Base-by-base conservation (phyloP, 148 eudicot genomes). In the Chenopodium formosanum region DNA sequence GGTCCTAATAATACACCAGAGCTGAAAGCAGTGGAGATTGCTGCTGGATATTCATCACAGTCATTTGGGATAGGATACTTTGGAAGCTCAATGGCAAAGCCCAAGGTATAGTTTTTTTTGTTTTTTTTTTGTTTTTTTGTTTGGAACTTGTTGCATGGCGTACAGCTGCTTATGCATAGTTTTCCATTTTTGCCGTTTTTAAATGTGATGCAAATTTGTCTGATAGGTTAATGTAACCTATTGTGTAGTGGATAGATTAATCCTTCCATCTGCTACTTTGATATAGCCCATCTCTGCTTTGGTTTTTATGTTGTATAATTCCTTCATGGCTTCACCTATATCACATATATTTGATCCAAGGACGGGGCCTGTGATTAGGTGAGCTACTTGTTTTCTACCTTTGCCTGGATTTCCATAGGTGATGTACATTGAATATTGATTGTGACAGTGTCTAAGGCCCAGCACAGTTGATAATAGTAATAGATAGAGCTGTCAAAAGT, bases 31-130 rank as follows among this genome's bases (percentile, higher is more conserved):
- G 91, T 94, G 72, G 98, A 97, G 87, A 90, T 97, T 84, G 98
- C 89, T 25, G 98, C 99, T 83, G 93, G 86, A 67, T 97, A 86
- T 83, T 89, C 95, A 78, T 88, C 97, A 80, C 83, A 52, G 23
- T 97, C 99, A 37, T 92, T 94, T 85, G 99, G 98, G 77, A 75
- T 94, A 80, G 98, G 99, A 48, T 97, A 97, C 88, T 94, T 85
- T 80, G 97, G 92, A 48, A 91, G 91, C 88, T 89, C 90, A 32
- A 94, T 97, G 99, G 84, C 83, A 83, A 90, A 85, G 76, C 99
- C 99, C 22, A 94, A 94, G 99, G 98, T 97, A 90, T 40, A 8
- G 1, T 4, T 14, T 74, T 50, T 5, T 11, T 44, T 37, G n/a
- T n/a, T 6, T 37, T 37, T 37, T 5, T 27, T 23, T 25, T 9